Conservation (phyloP, 192 early-diverging fungal genomes). For the Backusella mclennaniae region DNA sequence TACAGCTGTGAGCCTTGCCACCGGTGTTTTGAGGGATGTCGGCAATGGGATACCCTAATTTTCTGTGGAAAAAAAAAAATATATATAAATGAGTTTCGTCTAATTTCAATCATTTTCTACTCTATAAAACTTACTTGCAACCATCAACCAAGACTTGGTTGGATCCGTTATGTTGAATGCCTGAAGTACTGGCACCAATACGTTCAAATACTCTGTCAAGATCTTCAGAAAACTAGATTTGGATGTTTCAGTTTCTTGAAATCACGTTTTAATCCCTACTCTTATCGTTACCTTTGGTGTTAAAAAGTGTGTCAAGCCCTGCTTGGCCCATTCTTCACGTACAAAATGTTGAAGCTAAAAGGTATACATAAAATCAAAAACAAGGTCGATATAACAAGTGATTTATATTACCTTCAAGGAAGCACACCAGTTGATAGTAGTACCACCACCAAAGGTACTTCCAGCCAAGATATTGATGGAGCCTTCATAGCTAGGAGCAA, state of each 20-base stretch:
- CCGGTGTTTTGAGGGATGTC: constrained; percentile 70
- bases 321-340: constrained; percentile 71
- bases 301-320: constrained; percentile 60
- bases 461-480: constrained; percentile 58
- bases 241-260: no score
- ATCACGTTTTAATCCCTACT: background rate
- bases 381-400: no score
- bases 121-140: constrained; percentile 43
- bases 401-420: constrained; percentile 49
- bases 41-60: constrained; percentile 54
- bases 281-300: constrained; percentile 33
- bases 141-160: constrained; percentile 69
- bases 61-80: background rate
- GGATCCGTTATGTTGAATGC: constrained; percentile 59
- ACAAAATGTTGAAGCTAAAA: constrained; percentile 56
- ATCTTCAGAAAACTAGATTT: constrained; percentile 33
- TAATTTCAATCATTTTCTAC: background rate
- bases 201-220: constrained; percentile 58
- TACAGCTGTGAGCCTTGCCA: constrained; percentile 52
- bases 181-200: constrained; percentile 51
- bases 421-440: constrained; percentile 66
- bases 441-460: constrained; percentile 74
- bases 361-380: background rate
- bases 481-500: constrained; percentile 51
- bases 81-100: background rate